Evolutionary conservation across 2,329 filamentous ascomycete genomes (phyloP), one percentile per base, ranked within the genome.

Genomic region (Fusarium vanettenii): DNA sequence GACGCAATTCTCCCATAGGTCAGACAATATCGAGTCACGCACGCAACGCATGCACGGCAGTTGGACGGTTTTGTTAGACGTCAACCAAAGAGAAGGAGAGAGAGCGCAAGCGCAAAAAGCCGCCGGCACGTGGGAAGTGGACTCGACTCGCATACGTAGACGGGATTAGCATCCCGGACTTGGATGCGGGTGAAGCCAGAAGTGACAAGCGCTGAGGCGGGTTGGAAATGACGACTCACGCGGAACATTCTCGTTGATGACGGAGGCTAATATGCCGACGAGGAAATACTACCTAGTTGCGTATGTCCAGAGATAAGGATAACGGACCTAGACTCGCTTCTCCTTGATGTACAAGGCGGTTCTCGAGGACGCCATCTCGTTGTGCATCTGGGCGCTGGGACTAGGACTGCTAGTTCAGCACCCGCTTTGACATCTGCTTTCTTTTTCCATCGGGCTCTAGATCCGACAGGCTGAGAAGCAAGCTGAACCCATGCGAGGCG

Each of bases 351-450:
- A 10, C 25, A 31, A 31, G 25, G 48, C 3, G 48, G 48, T 55
- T 55, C 48, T 55, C 48, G 6, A 35, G 60, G 72, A 55, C 13
- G 20, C 37, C 37, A 60, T 67, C 41, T 31, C 71, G 59, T 60
- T 69, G 37, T 69, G 64, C 68, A 69, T 55, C 31, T 66, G 20
- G 48, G 60, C 33, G 35, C 61, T 60, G 59, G 45, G 57, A 52
- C 56, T 62, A 67, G 31, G 39, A 48, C 45, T 52, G 48, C 33
- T 69, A 69, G 66, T 52, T 43, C 39, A 66, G 62, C 60, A 71
- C 45, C 57, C 73, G 70, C 73, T 73, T 74, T 67, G 70, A 74
- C 73, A 33, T 62, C 27, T 64, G 64, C 37, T 72, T 76, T 64
- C 73, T 69, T 71, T 74, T 60, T 50, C 52, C 29, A 35, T 56